phyloP scores from a whole-genome alignment of 129 eudicot genomes.

The Solidago caesia region DNA sequence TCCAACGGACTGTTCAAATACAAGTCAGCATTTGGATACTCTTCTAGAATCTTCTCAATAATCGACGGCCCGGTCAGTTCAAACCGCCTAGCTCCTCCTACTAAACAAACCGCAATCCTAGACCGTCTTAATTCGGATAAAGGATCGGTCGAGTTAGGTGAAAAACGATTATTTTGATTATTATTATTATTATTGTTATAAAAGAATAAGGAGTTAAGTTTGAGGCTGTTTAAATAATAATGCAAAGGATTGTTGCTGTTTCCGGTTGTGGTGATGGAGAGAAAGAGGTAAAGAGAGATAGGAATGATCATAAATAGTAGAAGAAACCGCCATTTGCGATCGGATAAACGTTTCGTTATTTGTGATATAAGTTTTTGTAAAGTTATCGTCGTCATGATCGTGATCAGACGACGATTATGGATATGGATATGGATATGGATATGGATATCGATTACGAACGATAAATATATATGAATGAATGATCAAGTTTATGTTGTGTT shows the following conservation, averaged over 20 bases:
- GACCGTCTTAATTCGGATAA: constrained; percentile 34
- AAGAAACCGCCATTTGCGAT: constrained; percentile 56
- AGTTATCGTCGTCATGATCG: constrained; percentile 28
- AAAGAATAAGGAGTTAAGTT: constrained; percentile 21
- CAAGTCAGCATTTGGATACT: constrained; percentile 67
- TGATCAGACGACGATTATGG: neutral
- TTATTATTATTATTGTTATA: neutral
- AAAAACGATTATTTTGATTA: no score
- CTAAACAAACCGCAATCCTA: constrained; percentile 86
- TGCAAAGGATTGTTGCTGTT: constrained; percentile 13
- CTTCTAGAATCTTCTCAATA: constrained; percentile 47
- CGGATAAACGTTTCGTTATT: constrained; percentile 38
- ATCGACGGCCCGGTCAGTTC: constrained; percentile 92
- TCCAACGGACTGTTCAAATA: constrained; percentile 76
- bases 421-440: no score
- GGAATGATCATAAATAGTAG: constrained; percentile 37
- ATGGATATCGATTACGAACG: no score
- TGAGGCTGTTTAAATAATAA: constrained; percentile 32
- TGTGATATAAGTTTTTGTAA: constrained; percentile 38
- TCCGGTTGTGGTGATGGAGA: constrained; percentile 22
- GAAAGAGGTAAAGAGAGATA: constrained; percentile 47
- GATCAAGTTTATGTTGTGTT: no score
- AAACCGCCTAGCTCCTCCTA: constrained; percentile 90
- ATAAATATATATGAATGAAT: no score
- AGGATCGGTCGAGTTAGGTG: neutral